These are phyloP conservation scores for Voacanga thouarsii DNA, from an alignment of 257 asterid species.

Conservation along the genomic window DNA sequence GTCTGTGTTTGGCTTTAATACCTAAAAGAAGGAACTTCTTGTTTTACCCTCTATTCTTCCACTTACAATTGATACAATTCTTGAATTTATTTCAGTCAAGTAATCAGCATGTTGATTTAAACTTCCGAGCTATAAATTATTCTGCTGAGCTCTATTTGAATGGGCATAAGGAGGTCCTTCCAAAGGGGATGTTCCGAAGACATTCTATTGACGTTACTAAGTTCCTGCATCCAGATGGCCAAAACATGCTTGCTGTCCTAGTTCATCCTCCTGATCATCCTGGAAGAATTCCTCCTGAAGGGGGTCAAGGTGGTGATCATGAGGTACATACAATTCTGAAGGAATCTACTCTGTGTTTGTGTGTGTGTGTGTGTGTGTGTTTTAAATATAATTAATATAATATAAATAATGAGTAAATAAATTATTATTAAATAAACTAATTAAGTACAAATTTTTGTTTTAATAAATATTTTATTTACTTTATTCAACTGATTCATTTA, in stretches of 20 bases:
- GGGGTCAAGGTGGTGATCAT: slow-evolving; percentile 99
- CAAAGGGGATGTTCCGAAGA: slow-evolving; percentile 97
- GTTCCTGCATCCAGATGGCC: slow-evolving; percentile 54
- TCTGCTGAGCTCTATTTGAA: slow-evolving; percentile 88
- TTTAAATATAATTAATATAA: no score
- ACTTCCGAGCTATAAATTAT: slow-evolving; percentile 86
- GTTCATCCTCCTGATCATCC: slow-evolving; percentile 99
- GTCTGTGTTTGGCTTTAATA: not conserved
- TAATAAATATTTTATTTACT: not conserved
- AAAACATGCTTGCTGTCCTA: slow-evolving; percentile 82
- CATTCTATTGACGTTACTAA: slow-evolving; percentile 76
- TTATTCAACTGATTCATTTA: not conserved
- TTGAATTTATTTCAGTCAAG: slow-evolving; percentile 50
- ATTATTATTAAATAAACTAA: no score
- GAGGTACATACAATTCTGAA: slow-evolving; percentile 59
- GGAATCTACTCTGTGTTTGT: not conserved
- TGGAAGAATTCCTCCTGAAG: slow-evolving; percentile 80
- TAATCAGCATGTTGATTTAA: slow-evolving; percentile 64
- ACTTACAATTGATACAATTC: slow-evolving; percentile 28
- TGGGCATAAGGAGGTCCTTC: slow-evolving; percentile 80
- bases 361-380: no score
- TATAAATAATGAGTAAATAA: no score
- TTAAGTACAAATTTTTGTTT: no score
- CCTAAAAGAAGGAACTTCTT: not conserved
- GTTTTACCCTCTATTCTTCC: not conserved